Evolutionary conservation across 2,329 filamentous ascomycete genomes (phyloP), one percentile per base, ranked within the genome.

Genomic region (Colletotrichum graminicola): DNA sequence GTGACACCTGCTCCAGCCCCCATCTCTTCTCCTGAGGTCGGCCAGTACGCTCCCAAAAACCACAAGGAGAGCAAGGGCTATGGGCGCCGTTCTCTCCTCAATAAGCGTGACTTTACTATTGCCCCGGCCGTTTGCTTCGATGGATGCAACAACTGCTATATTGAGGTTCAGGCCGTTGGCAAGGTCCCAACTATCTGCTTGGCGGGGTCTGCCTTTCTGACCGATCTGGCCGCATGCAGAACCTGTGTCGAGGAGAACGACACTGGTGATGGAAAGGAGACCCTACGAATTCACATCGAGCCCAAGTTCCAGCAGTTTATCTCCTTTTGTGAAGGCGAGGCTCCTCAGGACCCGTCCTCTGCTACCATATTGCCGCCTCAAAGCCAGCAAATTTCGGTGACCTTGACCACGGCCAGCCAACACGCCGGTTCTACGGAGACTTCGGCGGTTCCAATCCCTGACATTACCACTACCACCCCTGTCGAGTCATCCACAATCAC

Each of bases 81-180:
- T 29, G 68, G 69, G 47, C 59, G 71, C 1, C 76, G 76, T 36
- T 73, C 64, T n/a, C 21, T 76, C 11, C 69, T 78, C 6, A 71
- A 70, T 21, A 86, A 86, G 76, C 83, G 85, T 43, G 84, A 80
- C 45, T 74, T 74, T 2, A 80, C 80, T 0, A 76, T 81, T 0
- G 52, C 82, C 0, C 88, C 89, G 0, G 64, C 82, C 0, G 55
- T 81, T 4, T 93, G 91, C 78, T 91, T 78, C 73, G 79, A 79
- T 5, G 56, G 75, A 0, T 93, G 91, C 77, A 86, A 90, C 73
- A 81, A 83, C 39, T 84, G 84, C 21, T 82, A 78, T 43, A 54
- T 83, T 3, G 85, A 87, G 74, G 87, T 81, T 0, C 81, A 87
- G 66, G 74, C 71, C 0, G 73, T 81, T 1, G 90, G 90, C 34